Base-by-base conservation (phyloP, 2,329 filamentous ascomycete genomes). In the Byssoonygena ceratinophila region DNA sequence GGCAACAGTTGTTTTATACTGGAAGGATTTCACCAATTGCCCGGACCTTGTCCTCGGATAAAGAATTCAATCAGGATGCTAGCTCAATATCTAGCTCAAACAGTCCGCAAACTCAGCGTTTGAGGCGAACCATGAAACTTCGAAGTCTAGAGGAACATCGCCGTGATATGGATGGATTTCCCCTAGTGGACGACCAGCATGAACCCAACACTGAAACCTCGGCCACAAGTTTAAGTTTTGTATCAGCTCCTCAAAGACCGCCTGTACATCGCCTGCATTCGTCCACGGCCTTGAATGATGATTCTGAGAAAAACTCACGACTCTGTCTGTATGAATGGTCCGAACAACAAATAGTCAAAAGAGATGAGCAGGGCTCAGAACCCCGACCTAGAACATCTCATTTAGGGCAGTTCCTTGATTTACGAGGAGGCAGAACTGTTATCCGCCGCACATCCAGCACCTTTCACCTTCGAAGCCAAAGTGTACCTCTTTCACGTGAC, bases 381-480 rank as follows among this genome's bases (percentile, higher is more conserved):
- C 72, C 74, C 52, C 74, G 81, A 29, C 81, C 81, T 18, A 75
- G 75, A 51, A 83, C 80, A 14, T 79, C 83, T 40, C 79, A 83
- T 62, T 79, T 80, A 9, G 83, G 82, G 64, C 79, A 83, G 58
- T 74, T 76, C 53, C 71, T 71, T 52, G 74, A 80, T 52, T 66
- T 69, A 48, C 70, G 78, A 58, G 77, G 78, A 22, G 81, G 79
- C 63, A 75, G 80, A 55, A 67, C 75, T 48, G 68, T 75, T 43
- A 77, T 77, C 52, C 76, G 81, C 34, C 77, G 80, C 57, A 75
- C 71, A 31, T 76, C 78, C 34, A 81, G 75, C 58, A 74, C 77
- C 34, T 71, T 82, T 55, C 81, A 84, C 65, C 73, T 81, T 45
- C 77, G 81, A 54, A 84, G 81, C 64, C 80, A 83, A 63, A 83